phyloP scores from a whole-genome alignment of 2,329 filamentous ascomycete species.

The Xylaria sp. region DNA sequence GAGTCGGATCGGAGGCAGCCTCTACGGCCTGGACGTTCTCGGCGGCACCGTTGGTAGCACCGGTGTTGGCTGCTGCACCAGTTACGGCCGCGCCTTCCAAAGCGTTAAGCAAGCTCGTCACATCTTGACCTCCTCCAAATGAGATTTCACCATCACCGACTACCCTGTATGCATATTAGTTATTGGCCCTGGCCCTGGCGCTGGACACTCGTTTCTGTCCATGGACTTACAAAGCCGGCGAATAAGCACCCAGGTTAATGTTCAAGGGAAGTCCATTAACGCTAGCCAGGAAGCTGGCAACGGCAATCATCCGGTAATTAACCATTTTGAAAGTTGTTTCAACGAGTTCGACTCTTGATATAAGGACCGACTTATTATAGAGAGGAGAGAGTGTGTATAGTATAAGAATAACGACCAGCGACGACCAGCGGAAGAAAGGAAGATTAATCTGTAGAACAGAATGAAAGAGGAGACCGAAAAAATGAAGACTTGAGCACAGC shows the following conservation, averaged over 20 bases:
- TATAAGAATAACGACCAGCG: slow-evolving; percentile 52
- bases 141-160: slow-evolving; percentile 53
- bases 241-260: slow-evolving; percentile 59
- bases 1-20: slow-evolving; percentile 12
- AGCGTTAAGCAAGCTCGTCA: slow-evolving; percentile 58
- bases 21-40: slow-evolving; percentile 23
- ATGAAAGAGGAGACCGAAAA: slow-evolving; percentile 44
- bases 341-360: slow-evolving; percentile 1
- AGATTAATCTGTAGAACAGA: slow-evolving; percentile 42
- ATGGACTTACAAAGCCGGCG: slow-evolving; percentile 55
- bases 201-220: not conserved
- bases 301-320: slow-evolving; percentile 51
- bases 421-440: slow-evolving; percentile 51
- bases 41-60: slow-evolving; percentile 32
- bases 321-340: slow-evolving; percentile 50
- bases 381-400: slow-evolving; percentile 38
- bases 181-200: not conserved
- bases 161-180: slow-evolving; percentile 48
- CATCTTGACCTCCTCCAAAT: slow-evolving; percentile 57
- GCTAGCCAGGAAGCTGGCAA: slow-evolving; percentile 53
- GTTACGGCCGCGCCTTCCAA: slow-evolving; percentile 58
- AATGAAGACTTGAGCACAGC: slow-evolving; percentile 52
- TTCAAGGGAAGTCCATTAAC: slow-evolving; percentile 53
- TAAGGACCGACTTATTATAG: slow-evolving; percentile 26
- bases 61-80: slow-evolving; percentile 45